Evolutionary conservation across 2,329 filamentous ascomycete species (phyloP), one percentile per base, ranked within the genome.

Genomic region (Blumeriella jaapii): DNA sequence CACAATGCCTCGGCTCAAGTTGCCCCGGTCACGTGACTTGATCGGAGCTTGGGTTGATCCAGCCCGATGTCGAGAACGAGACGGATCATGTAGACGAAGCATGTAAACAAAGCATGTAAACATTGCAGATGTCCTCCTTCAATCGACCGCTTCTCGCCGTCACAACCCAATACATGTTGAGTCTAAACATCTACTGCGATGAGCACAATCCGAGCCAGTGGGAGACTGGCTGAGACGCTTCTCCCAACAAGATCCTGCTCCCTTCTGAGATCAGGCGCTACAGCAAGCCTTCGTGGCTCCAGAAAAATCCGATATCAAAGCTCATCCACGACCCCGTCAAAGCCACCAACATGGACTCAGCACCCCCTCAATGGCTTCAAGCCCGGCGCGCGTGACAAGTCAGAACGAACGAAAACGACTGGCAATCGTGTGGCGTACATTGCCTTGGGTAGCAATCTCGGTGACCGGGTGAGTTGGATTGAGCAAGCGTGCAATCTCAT

Each of bases 371-470:
- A 24, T 23, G 5, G n/a, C 38, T 35, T 31, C 41, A 16, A 23
- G 29, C 2, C 16, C 22, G 34, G 37, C 8, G 5, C 12, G 5
- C 11, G 11, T 4, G 13, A 17, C n/a, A 25, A 34, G 8, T 20
- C 38, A 12, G 27, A 33, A 26, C 4, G 6, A 10, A 7, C 12
- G 1, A 38, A 31, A 29, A 7, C 10, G 4, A 25, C 5, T 17
- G 15, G 14, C 11, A 43, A 34, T 12, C 36, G 39, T 9, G 34
- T 59, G 28, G 85, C 82, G 0, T 93, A 83, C 56, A 74, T 98
- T 50, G 91, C 89, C 6, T 65, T 98, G 5, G 91, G 91, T 1
- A 94, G 87, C 61, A 98, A 98, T 58, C 60, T 96, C 33, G 89
- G 87, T 4, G 78, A 96, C 55, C 78, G 87, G 26, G 69, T 94